Evolutionary conservation across 805 yeast species (phyloP).

Genomic region (Candida corydali): DNA sequence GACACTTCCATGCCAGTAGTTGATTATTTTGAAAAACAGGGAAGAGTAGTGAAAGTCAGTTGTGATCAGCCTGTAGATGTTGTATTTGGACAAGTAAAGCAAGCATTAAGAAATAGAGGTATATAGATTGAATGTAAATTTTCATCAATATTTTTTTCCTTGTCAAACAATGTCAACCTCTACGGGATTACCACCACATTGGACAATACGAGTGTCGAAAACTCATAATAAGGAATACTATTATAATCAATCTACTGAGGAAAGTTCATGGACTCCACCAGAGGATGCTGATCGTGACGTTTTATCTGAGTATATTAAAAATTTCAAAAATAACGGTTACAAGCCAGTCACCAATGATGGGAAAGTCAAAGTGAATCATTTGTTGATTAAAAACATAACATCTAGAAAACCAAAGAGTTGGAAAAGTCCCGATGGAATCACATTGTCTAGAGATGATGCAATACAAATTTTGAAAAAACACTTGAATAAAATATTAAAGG

Average conservation of each 20-base stretch:
- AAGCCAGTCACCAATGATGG: constrained; percentile 47
- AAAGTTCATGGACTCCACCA: constrained; percentile 91
- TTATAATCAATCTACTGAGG: constrained; percentile 62
- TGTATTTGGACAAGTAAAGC: constrained; percentile 67
- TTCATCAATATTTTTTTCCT: background rate
- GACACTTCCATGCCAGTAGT: constrained; percentile 95
- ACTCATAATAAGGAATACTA: constrained; percentile 84
- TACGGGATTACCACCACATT: constrained; percentile 82
- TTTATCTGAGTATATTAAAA: constrained; percentile 54
- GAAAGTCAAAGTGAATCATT: constrained; percentile 75
- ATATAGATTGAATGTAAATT: constrained; percentile 11
- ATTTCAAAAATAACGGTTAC: constrained; percentile 28
- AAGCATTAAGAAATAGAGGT: constrained; percentile 49
- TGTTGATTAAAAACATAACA: constrained; percentile 76
- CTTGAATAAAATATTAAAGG: constrained; percentile 56
- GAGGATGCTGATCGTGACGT: constrained; percentile 65
- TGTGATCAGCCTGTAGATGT: constrained; percentile 80
- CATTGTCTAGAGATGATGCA: constrained; percentile 82
- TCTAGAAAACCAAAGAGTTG: constrained; percentile 91
- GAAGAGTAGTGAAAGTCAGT: constrained; percentile 69
- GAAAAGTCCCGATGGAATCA: constrained; percentile 71
- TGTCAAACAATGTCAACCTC: constrained; percentile 11
- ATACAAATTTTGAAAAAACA: constrained; percentile 54
- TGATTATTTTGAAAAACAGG: constrained; percentile 68
- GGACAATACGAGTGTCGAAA: constrained; percentile 77